Conservation (phyloP, 352 stramenopile species). For the Phytophthora capsici region DNA sequence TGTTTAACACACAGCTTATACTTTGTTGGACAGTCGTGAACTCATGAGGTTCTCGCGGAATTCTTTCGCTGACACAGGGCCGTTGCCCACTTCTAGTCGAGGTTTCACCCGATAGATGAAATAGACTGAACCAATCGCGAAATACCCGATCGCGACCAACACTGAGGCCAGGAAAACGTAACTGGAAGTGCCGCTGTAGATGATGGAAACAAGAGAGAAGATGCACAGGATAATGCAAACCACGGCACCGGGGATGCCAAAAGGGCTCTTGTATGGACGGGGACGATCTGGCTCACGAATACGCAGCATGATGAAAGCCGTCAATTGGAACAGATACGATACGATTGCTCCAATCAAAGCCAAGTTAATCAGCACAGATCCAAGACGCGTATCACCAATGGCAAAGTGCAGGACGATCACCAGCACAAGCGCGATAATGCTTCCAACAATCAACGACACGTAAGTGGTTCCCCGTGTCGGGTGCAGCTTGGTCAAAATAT, state of each 20-base stretch:
- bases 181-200: slow-evolving; percentile 59
- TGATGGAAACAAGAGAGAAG: slow-evolving; percentile 56
- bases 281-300: slow-evolving; percentile 53
- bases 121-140: slow-evolving; percentile 51
- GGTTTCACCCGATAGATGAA: slow-evolving; percentile 51
- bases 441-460: slow-evolving; percentile 50
- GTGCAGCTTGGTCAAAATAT: slow-evolving; percentile 56
- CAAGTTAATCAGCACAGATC: slow-evolving; percentile 69
- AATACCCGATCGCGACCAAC: slow-evolving; percentile 49
- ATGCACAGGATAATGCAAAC: slow-evolving; percentile 55
- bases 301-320: slow-evolving; percentile 61
- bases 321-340: slow-evolving; percentile 67
- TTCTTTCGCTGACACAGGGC: slow-evolving; percentile 36
- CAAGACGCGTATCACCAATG: slow-evolving; percentile 60
- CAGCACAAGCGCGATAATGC: slow-evolving; percentile 43
- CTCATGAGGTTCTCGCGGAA: slow-evolving; percentile 55
- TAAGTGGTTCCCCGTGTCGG: slow-evolving; percentile 52
- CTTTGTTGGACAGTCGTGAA: slow-evolving; percentile 32
- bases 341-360: slow-evolving; percentile 65
- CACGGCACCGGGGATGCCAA: slow-evolving; percentile 53
- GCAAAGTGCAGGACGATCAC: slow-evolving; percentile 57
- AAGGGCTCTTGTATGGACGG: slow-evolving; percentile 60
- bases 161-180: slow-evolving; percentile 62
- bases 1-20: slow-evolving; percentile 12
- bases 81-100: slow-evolving; percentile 30